Conservation (phyloP, 2,329 filamentous ascomycete genomes). For the Ceratocystis harringtonii region DNA sequence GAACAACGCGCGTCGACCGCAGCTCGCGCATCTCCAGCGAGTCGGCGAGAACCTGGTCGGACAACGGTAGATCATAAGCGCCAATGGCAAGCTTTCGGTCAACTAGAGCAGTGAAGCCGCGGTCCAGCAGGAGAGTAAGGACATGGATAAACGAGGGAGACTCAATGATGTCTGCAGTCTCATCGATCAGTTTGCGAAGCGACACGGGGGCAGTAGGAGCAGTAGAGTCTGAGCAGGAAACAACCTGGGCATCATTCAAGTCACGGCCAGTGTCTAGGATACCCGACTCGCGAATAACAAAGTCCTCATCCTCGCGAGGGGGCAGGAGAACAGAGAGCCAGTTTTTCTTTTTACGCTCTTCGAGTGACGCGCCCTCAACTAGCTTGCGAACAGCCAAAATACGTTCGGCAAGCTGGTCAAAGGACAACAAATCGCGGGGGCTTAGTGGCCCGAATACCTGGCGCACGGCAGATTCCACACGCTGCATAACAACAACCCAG, state of each 20-base stretch:
- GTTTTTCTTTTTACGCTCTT: constrained; percentile 32
- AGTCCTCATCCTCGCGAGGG: constrained; percentile 59
- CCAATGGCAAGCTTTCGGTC: constrained; percentile 66
- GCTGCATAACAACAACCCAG: constrained; percentile 67
- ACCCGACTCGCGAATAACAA: constrained; percentile 73
- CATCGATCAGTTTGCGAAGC: constrained; percentile 77
- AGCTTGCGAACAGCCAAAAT: constrained; percentile 70
- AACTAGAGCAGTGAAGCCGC: constrained; percentile 70
- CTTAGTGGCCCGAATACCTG: constrained; percentile 82
- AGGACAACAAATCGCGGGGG: constrained; percentile 72
- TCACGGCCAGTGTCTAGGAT: constrained; percentile 41
- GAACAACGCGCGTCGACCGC: constrained; percentile 44
- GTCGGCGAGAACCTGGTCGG: constrained; percentile 13
- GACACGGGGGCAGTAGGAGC: constrained; percentile 22
- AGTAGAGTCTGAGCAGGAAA: constrained; percentile 22
- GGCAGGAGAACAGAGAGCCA: constrained; percentile 83
- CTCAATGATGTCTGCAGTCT: constrained; percentile 90
- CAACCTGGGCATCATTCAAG: background rate
- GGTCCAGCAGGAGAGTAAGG: constrained; percentile 70
- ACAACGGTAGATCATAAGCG: constrained; percentile 47
- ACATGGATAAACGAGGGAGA: constrained; percentile 83
- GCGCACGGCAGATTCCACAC: constrained; percentile 71
- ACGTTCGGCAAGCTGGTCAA: constrained; percentile 65
- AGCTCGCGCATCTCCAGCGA: constrained; percentile 24
- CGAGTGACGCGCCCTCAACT: constrained; percentile 50